Evolutionary conservation across 2,329 filamentous ascomycete genomes (phyloP), one percentile per base, ranked within the genome.

Genomic region (Beauveria australis): DNA sequence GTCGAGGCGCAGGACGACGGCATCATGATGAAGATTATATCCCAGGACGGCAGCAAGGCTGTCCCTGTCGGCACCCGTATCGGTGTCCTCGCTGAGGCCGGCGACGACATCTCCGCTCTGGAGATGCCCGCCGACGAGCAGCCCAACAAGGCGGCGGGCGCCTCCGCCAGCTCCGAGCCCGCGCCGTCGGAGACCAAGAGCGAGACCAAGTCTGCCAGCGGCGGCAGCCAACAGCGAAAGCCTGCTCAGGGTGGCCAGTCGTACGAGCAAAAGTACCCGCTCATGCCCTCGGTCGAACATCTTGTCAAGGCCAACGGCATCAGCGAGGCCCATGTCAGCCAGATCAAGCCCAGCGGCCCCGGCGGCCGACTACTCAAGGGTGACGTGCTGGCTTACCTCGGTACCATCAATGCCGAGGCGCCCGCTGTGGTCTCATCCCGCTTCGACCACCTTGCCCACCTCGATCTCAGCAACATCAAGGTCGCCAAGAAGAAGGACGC

Each of bases 381-480:
- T 60, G 94, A 99, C 71, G 88, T 99, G 7, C 85, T 99, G 59
- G 92, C 92, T 53, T 94, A 93, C 74, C 75, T 97, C 18, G 94
- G 94, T 64, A 79, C 81, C 67, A 91, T 97, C 69, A 79, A 87
- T 63, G 78, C 86, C 64, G 81, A 86, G 62, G 89, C 90, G 66
- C 89, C 93, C 2, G 81, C 84, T 24, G 79, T 85, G 63, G 82
- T 92, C 67, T 89, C 89, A 60, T 78, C 82, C 61, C 86, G 85
- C 57, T 87, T 96, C 70, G 80, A 84, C 63, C 88, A 91, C 74
- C 84, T 94, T 53, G 79, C 84, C 47, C 91, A 95, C 73, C 85
- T 99, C 58, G 93, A 99, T 73, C 85, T 99, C 26, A 94, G 89
- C 79, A 96, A 97, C 79, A 93, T 97, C 79, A 95, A 96, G 79